These are phyloP conservation scores for Diaporthe citriasiana DNA, from an alignment of 2,329 filamentous ascomycete genomes.

Conservation along the genomic window DNA sequence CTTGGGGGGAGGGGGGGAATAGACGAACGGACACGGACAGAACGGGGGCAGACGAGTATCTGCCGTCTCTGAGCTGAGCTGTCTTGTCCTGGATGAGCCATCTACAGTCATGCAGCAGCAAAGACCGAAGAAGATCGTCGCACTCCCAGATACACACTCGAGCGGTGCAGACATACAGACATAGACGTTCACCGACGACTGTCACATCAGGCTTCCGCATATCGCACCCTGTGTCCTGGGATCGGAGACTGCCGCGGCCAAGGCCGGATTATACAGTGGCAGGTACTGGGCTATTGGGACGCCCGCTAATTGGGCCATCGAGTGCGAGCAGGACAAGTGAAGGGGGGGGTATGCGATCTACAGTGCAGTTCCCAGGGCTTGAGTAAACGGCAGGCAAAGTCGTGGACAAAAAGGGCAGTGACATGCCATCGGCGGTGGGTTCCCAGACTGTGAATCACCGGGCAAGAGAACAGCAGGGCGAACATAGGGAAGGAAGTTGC, in stretches of 20 bases:
- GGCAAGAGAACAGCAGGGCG: conserved; percentile 3
- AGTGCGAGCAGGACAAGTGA: conserved; percentile 20
- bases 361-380: not conserved
- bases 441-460: conserved; percentile 16
- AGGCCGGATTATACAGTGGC: conserved; percentile 10
- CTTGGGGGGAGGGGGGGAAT: not conserved
- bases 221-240: conserved; percentile 7
- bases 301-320: conserved; percentile 3
- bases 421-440: conserved; percentile 19
- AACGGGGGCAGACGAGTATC: not conserved
- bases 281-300: conserved; percentile 22
- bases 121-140: not conserved
- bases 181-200: not conserved
- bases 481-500: conserved; percentile 33
- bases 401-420: not conserved
- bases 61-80: not conserved
- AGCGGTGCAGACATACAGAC: conserved; percentile 11
- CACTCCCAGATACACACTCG: not conserved
- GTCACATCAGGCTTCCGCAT: conserved; percentile 22
- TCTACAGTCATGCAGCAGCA: not conserved
- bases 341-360: conserved; percentile 5
- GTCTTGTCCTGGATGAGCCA: conserved; percentile 10
- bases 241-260: conserved; percentile 3
- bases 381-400: conserved; percentile 4
- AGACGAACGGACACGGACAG: not conserved